Evolutionary conservation across 371 early-diverging fungal species (phyloP), one percentile per base, ranked within the genome.

Genomic region (Rhizopus delemar): DNA sequence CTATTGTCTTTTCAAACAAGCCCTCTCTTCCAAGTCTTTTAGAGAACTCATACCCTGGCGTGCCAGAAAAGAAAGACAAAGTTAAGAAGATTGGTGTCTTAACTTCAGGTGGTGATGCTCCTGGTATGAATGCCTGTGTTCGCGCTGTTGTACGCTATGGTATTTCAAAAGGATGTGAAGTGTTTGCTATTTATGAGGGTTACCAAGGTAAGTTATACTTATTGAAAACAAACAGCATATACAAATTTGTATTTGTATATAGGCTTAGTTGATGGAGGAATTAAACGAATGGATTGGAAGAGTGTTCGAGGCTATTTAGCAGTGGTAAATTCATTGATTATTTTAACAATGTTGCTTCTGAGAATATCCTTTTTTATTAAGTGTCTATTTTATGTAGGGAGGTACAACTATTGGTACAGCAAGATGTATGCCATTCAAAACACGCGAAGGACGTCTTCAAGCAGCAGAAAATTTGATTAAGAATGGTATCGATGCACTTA

Each of bases 101-200:
- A 52, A 99, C 99, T 11, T 93, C 93, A 50, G 99, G 99, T 36
- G 99, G 99, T 39, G 99, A 99, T 78, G 91, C 96, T 1, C 95
- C 94, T 8, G 99, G 99, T 32, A 99, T 99, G 99, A 99, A 99
- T 72, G 90, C 97, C 15, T 92, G 92, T 32, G 97, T 99, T 16
- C 87, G 99, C 51, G 89, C 94, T 11, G 90, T 97, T 38, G 93
- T 97, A 7, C 85, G 99, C 49, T 90, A 93, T 56, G 91, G 96
- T 16, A 87, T 95, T 55, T 83, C 88, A 36, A 81, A 86, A 34
- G 93, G 90, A 1, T 94, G 94, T 69, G 81, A 90, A 28, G 91
- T 96, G 0, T 98, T 85, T 77, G 92, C 90, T 11, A 89, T 99
- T 48, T 93, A 92, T 65, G 96, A 98, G 68, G 99, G 99, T 2